A percentile compares a stretch with the other conserved stretches of the same genome.
Evolutionary conservation across 352 stramenopile species (phyloP).

Genomic region (Phytopythium oedochilum): DNA sequence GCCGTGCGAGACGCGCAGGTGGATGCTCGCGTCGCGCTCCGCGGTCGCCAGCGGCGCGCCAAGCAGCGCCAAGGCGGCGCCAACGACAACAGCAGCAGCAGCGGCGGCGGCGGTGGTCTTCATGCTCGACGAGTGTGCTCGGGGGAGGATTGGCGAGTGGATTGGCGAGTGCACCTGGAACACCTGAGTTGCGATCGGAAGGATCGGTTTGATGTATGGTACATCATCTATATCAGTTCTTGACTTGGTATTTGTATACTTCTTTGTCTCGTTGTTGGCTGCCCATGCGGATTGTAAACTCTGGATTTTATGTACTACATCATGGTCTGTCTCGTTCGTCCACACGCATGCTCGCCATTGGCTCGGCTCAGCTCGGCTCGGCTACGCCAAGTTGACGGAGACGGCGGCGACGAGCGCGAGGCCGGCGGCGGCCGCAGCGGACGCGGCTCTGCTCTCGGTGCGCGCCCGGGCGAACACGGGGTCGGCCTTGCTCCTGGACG

Average conservation of each 20-base stretch:
- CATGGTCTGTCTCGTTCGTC: background rate
- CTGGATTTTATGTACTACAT: too few relatives aligned
- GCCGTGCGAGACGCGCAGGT: slow-evolving; percentile 18
- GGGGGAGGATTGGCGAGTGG: too few relatives aligned
- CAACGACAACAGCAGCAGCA: background rate
- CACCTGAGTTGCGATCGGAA: too few relatives aligned
- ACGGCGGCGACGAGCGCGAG: slow-evolving; percentile 28
- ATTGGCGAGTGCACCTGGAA: too few relatives aligned
- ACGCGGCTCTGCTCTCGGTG: slow-evolving; percentile 16
- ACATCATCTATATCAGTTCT: too few relatives aligned
- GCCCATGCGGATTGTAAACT: too few relatives aligned
- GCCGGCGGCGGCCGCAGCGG: slow-evolving; percentile 17
- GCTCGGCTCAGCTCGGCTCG: too few relatives aligned
- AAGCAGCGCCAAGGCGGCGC: background rate
- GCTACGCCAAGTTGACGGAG: slow-evolving; percentile 12
- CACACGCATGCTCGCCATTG: too few relatives aligned
- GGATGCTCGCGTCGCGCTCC: slow-evolving; percentile 29
- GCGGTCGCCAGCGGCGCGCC: slow-evolving; percentile 9
- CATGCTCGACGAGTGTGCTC: background rate
- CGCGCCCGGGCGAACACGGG: slow-evolving; percentile 23
- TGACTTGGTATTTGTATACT: too few relatives aligned
- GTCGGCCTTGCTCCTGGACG: slow-evolving; percentile 18
- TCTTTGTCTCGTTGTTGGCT: too few relatives aligned
- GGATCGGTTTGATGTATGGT: too few relatives aligned
- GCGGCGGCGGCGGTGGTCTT: background rate